These are phyloP conservation scores for Elsinoe perseae DNA, from an alignment of 2,329 filamentous ascomycete species.

Conservation along the genomic window DNA sequence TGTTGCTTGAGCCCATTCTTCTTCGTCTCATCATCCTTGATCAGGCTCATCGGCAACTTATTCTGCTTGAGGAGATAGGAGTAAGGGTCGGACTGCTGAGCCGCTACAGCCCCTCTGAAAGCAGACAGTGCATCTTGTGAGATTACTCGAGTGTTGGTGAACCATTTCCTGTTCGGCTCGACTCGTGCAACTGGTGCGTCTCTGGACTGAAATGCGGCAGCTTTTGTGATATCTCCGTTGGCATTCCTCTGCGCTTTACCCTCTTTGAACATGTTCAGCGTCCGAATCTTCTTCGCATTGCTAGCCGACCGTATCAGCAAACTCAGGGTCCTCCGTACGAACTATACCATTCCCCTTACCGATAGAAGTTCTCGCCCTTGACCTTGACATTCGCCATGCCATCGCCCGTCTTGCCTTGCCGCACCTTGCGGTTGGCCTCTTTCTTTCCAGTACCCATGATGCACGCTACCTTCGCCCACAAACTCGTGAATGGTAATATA, in stretches of 20 bases:
- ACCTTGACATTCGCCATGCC: conserved; percentile 84
- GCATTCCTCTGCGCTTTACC: conserved; percentile 76
- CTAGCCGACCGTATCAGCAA: conserved; percentile 28
- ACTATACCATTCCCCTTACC: conserved; percentile 40
- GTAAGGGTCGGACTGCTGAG: conserved; percentile 84
- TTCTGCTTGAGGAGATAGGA: conserved; percentile 93
- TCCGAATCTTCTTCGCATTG: conserved; percentile 78
- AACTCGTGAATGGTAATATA: too few relatives aligned
- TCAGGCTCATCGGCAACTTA: conserved; percentile 92
- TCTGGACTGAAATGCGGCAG: conserved; percentile 73
- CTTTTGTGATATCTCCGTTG: conserved; percentile 73
- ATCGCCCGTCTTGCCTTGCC: conserved; percentile 77
- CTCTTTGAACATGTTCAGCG: conserved; percentile 83
- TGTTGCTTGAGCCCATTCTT: conserved; percentile 85
- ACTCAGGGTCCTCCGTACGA: background rate
- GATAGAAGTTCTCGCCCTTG: conserved; percentile 99
- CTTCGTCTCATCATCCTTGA: conserved; percentile 59
- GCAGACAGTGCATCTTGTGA: conserved; percentile 78
- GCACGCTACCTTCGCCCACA: too few relatives aligned
- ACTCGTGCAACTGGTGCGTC: conserved; percentile 77
- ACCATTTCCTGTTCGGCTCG: conserved; percentile 97
- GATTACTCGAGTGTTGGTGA: conserved; percentile 86
- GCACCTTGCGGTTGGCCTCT: conserved; percentile 71
- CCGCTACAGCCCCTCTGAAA: conserved; percentile 87
- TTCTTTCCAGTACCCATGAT: conserved; percentile 93